A percentile compares a stretch with the other conserved stretches of the same genome.
These are phyloP conservation scores for Phytopythium boreale DNA, from an alignment of 352 stramenopile species.

Conservation along the genomic window DNA sequence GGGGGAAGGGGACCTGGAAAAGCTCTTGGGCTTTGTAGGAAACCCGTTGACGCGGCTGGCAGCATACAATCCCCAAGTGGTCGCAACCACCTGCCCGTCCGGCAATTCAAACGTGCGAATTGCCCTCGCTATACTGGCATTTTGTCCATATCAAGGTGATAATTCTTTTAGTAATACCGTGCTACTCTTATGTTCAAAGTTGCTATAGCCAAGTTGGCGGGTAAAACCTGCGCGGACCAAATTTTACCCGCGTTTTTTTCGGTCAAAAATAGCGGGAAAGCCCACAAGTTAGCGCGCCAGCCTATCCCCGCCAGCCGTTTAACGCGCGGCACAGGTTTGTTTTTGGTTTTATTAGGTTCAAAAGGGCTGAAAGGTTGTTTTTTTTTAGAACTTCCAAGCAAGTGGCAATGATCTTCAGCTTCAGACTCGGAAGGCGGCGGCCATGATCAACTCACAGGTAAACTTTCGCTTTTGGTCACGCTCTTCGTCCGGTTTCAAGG, in stretches of 20 bases:
- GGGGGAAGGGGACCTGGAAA: conserved; percentile 18
- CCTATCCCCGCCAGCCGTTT: not conserved
- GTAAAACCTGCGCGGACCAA: conserved; percentile 29
- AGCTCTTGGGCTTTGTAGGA: conserved; percentile 34
- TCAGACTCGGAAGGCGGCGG: too few species aligned
- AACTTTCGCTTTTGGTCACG: not conserved
- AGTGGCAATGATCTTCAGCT: too few species aligned
- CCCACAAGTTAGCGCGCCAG: conserved; percentile 3
- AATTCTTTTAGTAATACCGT: too few species aligned
- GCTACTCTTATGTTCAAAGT: not conserved
- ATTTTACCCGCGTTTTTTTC: conserved; percentile 53
- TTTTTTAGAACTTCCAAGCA: too few species aligned
- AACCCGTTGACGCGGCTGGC: not conserved
- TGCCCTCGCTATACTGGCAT: conserved; percentile 13
- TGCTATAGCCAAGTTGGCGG: conserved; percentile 25
- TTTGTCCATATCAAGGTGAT: not conserved
- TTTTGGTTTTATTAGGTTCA: not conserved
- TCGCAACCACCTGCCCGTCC: conserved; percentile 6
- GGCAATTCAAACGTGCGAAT: conserved; percentile 17
- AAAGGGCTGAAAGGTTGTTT: not conserved
- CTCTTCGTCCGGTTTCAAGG: not conserved
- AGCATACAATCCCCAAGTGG: conserved; percentile 33
- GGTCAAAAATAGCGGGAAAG: conserved; percentile 2
- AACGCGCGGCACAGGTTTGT: not conserved
- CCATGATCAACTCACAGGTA: too few species aligned